Conservation (phyloP, 495 filamentous ascomycete species). For the Staphylotrichum longicolle region DNA sequence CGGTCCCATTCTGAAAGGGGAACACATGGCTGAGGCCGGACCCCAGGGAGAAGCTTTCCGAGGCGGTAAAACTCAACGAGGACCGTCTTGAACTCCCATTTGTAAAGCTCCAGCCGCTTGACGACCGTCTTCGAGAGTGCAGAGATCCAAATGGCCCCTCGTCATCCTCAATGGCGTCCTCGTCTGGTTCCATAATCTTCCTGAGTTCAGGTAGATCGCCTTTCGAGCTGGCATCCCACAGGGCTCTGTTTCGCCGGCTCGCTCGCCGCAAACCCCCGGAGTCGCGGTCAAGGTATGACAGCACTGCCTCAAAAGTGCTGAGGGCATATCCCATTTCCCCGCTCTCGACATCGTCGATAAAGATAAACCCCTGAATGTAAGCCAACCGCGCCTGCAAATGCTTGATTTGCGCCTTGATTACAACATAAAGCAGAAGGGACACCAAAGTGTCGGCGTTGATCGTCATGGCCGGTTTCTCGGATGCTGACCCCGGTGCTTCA, state of each 20-base stretch:
- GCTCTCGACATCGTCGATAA: slow-evolving; percentile 94
- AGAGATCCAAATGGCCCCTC: slow-evolving; percentile 39
- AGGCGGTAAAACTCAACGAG: slow-evolving; percentile 44
- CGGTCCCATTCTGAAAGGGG: slow-evolving; percentile 67
- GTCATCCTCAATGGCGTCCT: slow-evolving; percentile 43
- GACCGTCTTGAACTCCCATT: slow-evolving; percentile 47
- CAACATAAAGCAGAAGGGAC: slow-evolving; percentile 84
- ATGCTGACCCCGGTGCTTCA: slow-evolving; percentile 22
- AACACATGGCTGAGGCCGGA: slow-evolving; percentile 83
- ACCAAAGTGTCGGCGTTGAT: slow-evolving; percentile 97
- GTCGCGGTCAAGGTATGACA: slow-evolving; percentile 84
- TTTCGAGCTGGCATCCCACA: slow-evolving; percentile 81
- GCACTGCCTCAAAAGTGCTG: slow-evolving; percentile 92
- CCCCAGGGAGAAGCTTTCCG: slow-evolving; percentile 49
- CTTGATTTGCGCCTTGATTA: slow-evolving; percentile 86
- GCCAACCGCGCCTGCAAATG: slow-evolving; percentile 82
- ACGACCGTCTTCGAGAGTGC: slow-evolving; percentile 41
- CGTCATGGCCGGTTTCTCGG: slow-evolving; percentile 59
- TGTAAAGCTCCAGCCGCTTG: slow-evolving; percentile 42
- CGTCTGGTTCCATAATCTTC: slow-evolving; percentile 69
- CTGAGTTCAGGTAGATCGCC: slow-evolving; percentile 74
- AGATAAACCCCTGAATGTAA: slow-evolving; percentile 95
- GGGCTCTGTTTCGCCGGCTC: slow-evolving; percentile 76
- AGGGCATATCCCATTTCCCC: slow-evolving; percentile 97
- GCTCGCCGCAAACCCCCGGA: slow-evolving; percentile 77